A percentile compares a stretch with the other conserved stretches of the same genome.
These are phyloP conservation scores for Quambalaria eucalypti DNA, from an alignment of 1,284 basidiomycete species.

Conservation along the genomic window DNA sequence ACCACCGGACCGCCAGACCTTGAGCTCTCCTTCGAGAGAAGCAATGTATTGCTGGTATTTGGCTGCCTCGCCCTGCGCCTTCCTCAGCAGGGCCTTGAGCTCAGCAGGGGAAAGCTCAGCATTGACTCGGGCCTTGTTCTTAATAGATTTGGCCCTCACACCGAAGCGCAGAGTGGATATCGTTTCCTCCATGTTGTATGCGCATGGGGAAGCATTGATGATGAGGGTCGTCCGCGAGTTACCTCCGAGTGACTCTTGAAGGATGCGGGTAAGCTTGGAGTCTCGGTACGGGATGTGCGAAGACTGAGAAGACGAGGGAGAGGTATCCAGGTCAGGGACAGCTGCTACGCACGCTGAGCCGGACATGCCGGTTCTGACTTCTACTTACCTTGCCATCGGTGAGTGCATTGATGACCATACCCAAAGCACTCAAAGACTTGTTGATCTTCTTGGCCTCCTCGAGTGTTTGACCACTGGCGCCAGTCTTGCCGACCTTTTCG, in stretches of 20 bases:
- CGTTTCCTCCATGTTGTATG: conserved; percentile 94
- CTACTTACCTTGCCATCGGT: conserved; percentile 62
- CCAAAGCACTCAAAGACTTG: conserved; percentile 90
- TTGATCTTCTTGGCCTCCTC: conserved; percentile 99
- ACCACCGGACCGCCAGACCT: conserved; percentile 80
- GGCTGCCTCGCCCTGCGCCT: conserved; percentile 76
- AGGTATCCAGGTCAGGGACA: background rate
- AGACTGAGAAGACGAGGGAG: conserved; percentile 55
- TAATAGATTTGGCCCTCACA: conserved; percentile 90
- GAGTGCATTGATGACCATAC: conserved; percentile 98
- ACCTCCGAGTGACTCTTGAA: conserved; percentile 98
- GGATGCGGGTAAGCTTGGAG: conserved; percentile 95
- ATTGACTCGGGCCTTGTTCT: conserved; percentile 98
- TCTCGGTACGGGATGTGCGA: conserved; percentile 98
- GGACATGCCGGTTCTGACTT: background rate
- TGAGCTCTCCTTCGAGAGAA: conserved; percentile 80
- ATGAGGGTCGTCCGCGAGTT: conserved; percentile 98
- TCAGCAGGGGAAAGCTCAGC: conserved; percentile 93
- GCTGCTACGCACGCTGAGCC: background rate
- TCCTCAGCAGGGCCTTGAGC: conserved; percentile 82
- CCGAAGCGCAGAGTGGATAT: conserved; percentile 95
- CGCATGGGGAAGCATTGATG: conserved; percentile 95
- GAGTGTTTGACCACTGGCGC: conserved; percentile 93
- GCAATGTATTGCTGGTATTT: conserved; percentile 79
- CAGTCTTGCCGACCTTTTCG: conserved; percentile 98